Evolutionary conservation across 192 early-diverging fungal species (phyloP).

Genomic region (Dimargaris verticillata): DNA sequence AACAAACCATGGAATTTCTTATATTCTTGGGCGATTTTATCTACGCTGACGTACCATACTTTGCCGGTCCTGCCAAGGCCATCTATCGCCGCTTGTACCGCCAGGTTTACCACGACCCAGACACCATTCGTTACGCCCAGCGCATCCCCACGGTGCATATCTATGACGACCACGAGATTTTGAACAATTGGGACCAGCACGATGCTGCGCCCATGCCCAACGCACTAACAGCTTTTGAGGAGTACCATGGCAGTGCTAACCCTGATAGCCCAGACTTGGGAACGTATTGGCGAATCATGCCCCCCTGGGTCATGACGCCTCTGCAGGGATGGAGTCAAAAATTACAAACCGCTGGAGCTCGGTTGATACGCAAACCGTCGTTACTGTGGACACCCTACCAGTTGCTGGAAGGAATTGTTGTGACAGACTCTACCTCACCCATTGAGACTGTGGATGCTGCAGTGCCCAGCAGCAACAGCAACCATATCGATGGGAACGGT

Average conservation of each 20-base stretch:
- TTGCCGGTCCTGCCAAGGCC: constrained; percentile 19
- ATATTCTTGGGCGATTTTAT: constrained; percentile 37
- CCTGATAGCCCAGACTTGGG: constrained; percentile 8
- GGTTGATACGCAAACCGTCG: background rate
- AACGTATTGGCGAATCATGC: background rate
- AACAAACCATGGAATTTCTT: constrained; percentile 15
- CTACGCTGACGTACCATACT: constrained; percentile 30
- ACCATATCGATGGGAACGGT: background rate
- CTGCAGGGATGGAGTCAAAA: too few species aligned
- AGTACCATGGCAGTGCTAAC: constrained; percentile 28
- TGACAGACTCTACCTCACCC: background rate
- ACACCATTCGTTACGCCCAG: constrained; percentile 18
- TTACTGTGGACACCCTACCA: background rate
- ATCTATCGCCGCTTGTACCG: constrained; percentile 30
- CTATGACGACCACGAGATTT: constrained; percentile 36
- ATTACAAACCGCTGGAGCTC: background rate
- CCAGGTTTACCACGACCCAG: constrained; percentile 22
- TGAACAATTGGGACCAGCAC: constrained; percentile 31
- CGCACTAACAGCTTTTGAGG: constrained; percentile 26
- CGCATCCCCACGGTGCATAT: constrained; percentile 26
- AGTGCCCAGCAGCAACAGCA: background rate
- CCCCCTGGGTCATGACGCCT: background rate
- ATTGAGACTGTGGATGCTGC: background rate
- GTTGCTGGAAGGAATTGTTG: background rate
- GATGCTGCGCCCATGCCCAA: constrained; percentile 20